Evolutionary conservation across 164 flowering plant genomes (phyloP).

Genomic region (Chimonanthus salicifolius): DNA sequence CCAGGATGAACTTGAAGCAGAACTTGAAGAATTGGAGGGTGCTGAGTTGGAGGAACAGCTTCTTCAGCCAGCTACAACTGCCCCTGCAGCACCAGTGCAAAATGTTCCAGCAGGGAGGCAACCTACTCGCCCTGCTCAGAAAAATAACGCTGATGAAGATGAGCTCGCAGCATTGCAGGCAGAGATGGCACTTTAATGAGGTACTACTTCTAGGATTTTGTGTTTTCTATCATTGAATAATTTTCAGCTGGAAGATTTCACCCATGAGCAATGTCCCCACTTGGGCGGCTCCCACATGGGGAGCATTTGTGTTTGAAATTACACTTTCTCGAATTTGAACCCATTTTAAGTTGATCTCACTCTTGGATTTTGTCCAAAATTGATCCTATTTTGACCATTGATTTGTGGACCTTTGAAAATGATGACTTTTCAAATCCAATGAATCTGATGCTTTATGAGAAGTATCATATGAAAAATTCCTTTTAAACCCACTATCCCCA

Average conservation of each 20-base stretch:
- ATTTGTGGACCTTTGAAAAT: too few species aligned
- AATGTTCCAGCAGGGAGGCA: conserved; percentile 31
- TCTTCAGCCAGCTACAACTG: conserved; percentile 40
- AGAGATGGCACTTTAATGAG: conserved; percentile 40
- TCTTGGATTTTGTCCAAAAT: too few species aligned
- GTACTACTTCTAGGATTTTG: conserved; percentile 2
- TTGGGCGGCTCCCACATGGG: too few species aligned
- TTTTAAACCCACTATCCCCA: too few species aligned
- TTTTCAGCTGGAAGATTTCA: too few species aligned
- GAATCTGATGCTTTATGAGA: too few species aligned
- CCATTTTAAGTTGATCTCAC: too few species aligned
- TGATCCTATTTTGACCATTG: too few species aligned
- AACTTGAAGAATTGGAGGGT: conserved; percentile 48
- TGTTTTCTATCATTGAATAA: not conserved
- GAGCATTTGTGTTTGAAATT: not conserved
- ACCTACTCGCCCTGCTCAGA: conserved; percentile 31
- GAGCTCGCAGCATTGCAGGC: conserved; percentile 46
- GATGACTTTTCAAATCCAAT: too few species aligned
- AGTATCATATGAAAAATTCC: too few species aligned
- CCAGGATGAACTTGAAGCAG: conserved; percentile 53
- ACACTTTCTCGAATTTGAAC: too few species aligned
- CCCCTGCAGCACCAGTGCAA: conserved; percentile 29
- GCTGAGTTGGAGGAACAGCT: conserved; percentile 51
- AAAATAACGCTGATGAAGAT: conserved; percentile 40
- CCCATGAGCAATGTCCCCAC: too few species aligned